These are phyloP conservation scores for Fragilaria radians DNA, from an alignment of 108 stramenopile species.

Conservation along the genomic window DNA sequence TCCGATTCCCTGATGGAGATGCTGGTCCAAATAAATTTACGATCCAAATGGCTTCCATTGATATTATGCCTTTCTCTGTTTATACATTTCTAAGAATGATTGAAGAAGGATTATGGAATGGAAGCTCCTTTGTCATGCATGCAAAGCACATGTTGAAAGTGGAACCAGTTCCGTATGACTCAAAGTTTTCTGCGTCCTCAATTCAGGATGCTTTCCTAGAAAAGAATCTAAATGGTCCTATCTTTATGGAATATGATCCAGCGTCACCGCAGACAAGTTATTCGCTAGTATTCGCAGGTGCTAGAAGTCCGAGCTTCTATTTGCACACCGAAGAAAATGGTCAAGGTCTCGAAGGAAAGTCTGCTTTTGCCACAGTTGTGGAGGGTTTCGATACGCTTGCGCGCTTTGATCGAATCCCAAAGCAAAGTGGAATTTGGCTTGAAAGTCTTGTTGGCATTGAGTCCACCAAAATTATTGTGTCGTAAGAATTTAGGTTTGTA, in stretches of 20 bases:
- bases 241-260: conserved; percentile 57
- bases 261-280: conserved; percentile 52
- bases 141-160: conserved; percentile 74
- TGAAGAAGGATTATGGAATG: conserved; percentile 47
- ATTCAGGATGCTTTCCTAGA: conserved; percentile 29
- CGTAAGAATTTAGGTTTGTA: too few species aligned
- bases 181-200: conserved; percentile 11
- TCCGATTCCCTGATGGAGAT: conserved; percentile 17
- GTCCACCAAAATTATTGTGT: conserved; percentile 1
- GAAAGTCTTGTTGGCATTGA: conserved; percentile 29
- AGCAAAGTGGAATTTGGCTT: conserved; percentile 22
- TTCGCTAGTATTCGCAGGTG: conserved; percentile 70
- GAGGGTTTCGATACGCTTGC: conserved; percentile 36
- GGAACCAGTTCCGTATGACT: conserved; percentile 37
- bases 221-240: conserved; percentile 24
- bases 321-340: conserved; percentile 80
- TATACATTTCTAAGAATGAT: conserved; percentile 71
- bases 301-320: conserved; percentile 76
- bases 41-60: conserved; percentile 57
- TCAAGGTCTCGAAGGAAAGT: conserved; percentile 51
- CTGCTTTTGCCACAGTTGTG: conserved; percentile 66
- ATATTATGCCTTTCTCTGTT: conserved; percentile 66
- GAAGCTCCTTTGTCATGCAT: conserved; percentile 49
- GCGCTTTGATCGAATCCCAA: conserved; percentile 19
- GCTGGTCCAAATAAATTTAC: conserved; percentile 19